Evolutionary conservation across 176 grass and related monocot species (phyloP), one percentile per base, ranked within the genome.

Genomic region (Chrysopogon serrulatus): DNA sequence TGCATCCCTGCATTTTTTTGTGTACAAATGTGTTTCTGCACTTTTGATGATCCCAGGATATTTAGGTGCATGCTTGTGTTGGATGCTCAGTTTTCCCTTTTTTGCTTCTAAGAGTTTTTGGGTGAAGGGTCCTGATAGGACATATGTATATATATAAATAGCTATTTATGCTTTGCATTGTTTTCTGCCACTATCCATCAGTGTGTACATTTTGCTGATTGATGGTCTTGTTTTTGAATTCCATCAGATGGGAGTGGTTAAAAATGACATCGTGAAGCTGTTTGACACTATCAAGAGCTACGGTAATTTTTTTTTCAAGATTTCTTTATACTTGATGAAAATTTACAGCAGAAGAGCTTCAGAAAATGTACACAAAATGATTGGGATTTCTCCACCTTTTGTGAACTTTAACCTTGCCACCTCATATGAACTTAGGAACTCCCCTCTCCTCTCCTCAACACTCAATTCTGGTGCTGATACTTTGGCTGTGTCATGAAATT

Each of bases 201-300:
- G 4, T 45, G 4, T 28, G 11, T 23, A 43, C 42, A 23, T 65
- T 73, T 73, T 33, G 66, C 67, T 79, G 21, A 64, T 40, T 28
- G 14, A 24, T 74, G 37, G 9, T 80, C 26, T 79, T 73, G 4
- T 28, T 84, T 84, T 83, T 8, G n/a, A 68, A 39, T 92, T 32
- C 19, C 82, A 80, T 70, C 91, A 99, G 97, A 86, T 96, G 49
- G 91, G 74, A 83, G 84, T 96, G 64, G 84, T 96, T 14, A 99
- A 92, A 88, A 95, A 91, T 80, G 93, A 96, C 76, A 96, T 99
- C 34, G 44, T 74, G 68, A 99, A 96, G 90, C 87, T 99, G 65
- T 99, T 99, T 67, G 93, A 94, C 59, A 94, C 86, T 53, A 92
- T 94, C 74, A 96, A 99, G 85, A 85, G 71, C 70, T 99, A 96